phyloP scores from a whole-genome alignment of 208 protist genomes.

The Entamoeba moshkovskii region DNA sequence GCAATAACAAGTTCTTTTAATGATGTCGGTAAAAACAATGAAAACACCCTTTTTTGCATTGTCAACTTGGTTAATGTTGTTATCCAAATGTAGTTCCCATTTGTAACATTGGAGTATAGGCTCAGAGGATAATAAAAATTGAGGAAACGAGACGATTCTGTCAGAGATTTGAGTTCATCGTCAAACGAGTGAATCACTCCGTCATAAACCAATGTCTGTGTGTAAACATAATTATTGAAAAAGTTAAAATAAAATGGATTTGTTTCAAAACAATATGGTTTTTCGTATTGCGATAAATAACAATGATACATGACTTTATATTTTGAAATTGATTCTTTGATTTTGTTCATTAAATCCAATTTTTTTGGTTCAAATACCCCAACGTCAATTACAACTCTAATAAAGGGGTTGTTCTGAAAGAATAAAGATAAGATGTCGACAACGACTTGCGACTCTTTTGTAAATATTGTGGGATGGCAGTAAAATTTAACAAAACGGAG shows the following conservation, averaged over 20 bases:
- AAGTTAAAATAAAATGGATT: not conserved
- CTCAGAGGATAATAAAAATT: not conserved
- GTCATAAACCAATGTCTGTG: not conserved
- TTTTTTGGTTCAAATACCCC: not conserved
- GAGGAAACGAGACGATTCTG: not conserved
- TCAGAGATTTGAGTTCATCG: not conserved
- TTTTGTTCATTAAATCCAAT: not conserved
- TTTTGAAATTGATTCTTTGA: not conserved
- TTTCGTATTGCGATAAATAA: not conserved
- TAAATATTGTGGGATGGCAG: not conserved
- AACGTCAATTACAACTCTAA: not conserved
- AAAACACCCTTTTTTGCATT: not conserved
- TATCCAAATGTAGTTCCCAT: not conserved
- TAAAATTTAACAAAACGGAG: not conserved
- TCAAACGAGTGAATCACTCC: not conserved
- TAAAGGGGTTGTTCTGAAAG: not conserved
- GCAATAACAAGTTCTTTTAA: not conserved
- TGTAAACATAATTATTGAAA: not conserved
- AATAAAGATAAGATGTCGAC: not conserved
- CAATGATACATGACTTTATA: not conserved
- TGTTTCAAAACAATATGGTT: not conserved
- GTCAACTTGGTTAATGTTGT: not conserved
- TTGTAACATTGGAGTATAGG: not conserved
- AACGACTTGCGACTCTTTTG: not conserved
- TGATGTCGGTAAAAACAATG: not conserved